Conservation (phyloP, 345 rosid genomes). For the Bruguiera sexangula region DNA sequence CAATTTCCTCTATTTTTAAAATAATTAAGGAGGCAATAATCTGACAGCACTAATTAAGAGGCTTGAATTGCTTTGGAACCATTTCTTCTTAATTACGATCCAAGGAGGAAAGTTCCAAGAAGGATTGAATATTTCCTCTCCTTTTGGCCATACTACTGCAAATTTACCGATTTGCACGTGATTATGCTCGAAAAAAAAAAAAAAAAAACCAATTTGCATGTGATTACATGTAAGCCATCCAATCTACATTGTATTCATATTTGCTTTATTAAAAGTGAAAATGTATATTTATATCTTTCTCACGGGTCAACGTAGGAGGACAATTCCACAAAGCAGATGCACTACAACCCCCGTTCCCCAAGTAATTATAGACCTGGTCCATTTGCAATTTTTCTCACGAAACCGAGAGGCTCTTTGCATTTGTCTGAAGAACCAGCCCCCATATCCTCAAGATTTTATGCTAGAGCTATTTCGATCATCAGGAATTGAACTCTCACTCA, state of each 20-base stretch:
- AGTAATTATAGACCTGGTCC: not conserved
- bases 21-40: no score
- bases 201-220: conserved; percentile 26
- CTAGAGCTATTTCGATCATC: no score
- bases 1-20: no score
- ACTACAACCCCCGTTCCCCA: conserved; percentile 5
- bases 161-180: no score
- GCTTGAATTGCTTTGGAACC: no score
- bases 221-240: conserved; percentile 31
- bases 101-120: conserved; percentile 1
- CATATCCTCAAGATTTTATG: no score
- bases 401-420: conserved; percentile 24
- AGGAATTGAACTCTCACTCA: no score
- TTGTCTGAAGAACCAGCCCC: conserved; percentile 22
- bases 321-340: conserved; percentile 13
- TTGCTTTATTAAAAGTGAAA: not conserved
- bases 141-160: conserved; percentile 1
- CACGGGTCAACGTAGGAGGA: conserved; percentile 27
- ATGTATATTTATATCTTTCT: conserved; percentile 1
- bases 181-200: no score
- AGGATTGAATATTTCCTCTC: conserved; percentile 19
- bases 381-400: conserved; percentile 13
- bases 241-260: not conserved
- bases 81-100: no score
- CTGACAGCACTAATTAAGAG: no score